Evolutionary conservation across 1,284 basidiomycete genomes (phyloP).

Genomic region (Albatrellus sp.): DNA sequence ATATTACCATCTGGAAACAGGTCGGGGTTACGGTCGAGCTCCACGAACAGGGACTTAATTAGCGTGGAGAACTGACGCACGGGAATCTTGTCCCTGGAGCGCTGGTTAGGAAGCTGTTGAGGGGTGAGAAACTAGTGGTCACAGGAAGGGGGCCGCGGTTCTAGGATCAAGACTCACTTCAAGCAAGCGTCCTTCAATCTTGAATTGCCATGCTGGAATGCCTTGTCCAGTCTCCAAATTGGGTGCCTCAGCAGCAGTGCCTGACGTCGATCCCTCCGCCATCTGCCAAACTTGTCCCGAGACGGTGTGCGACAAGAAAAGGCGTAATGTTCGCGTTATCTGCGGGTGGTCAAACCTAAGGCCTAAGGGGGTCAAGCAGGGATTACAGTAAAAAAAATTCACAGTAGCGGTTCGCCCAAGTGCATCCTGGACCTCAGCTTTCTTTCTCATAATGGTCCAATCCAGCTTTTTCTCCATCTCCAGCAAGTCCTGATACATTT

Average conservation of each 20-base stretch:
- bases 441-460: constrained; percentile 90
- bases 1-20: constrained; percentile 77
- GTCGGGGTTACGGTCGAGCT: constrained; percentile 76
- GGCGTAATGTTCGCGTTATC: constrained; percentile 76
- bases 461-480: constrained; percentile 88
- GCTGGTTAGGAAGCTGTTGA: constrained; percentile 42
- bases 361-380: background rate
- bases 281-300: constrained; percentile 81
- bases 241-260: constrained; percentile 17
- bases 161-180: constrained; percentile 38
- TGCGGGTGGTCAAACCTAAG: constrained; percentile 18
- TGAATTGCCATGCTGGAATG: constrained; percentile 84
- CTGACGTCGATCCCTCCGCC: constrained; percentile 19
- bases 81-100: constrained; percentile 53
- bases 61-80: constrained; percentile 80
- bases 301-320: constrained; percentile 84
- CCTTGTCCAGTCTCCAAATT: constrained; percentile 59
- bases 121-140: no score
- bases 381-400: constrained; percentile 15
- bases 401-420: constrained; percentile 49
- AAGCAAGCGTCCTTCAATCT: constrained; percentile 80
- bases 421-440: constrained; percentile 82
- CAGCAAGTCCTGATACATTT: constrained; percentile 78
- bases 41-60: constrained; percentile 77
- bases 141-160: no score